Conservation (phyloP, 371 early-diverging fungal species). For the Syncephalis fuscata region DNA sequence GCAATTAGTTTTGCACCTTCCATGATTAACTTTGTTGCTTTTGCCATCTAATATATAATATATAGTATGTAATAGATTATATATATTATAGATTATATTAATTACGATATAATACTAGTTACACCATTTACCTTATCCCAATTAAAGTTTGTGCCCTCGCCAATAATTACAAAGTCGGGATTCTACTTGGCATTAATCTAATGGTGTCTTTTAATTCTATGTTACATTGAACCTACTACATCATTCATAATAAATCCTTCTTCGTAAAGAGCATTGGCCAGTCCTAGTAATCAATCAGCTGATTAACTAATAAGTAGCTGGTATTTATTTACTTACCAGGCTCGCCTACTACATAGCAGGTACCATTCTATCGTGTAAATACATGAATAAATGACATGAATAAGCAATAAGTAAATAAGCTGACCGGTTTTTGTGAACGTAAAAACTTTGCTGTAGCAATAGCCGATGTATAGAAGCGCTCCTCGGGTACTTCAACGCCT, state of each 20-base stretch:
- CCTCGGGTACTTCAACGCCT: conserved; percentile 36
- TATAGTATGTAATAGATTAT: no score
- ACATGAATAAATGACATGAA: not conserved
- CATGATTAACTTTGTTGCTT: conserved; percentile 38
- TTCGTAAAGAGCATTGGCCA: conserved; percentile 43
- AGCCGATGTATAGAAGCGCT: conserved; percentile 45
- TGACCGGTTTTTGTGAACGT: conserved; percentile 32
- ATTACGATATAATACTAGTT: no score
- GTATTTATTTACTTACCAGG: no score
- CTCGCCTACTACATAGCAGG: conserved; percentile 41
- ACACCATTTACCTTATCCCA: conserved; percentile 31
- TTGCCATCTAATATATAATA: conserved; percentile 15
- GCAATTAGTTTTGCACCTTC: conserved; percentile 39
- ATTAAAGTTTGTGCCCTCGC: conserved; percentile 39
- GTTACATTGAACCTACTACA: conserved; percentile 12
- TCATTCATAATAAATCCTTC: conserved; percentile 48
- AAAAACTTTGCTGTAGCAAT: conserved; percentile 46
- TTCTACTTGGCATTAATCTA: no score
- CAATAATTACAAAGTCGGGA: conserved; percentile 46
- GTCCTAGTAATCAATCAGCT: conserved; percentile 8
- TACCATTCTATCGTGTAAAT: conserved; percentile 19
- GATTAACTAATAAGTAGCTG: no score
- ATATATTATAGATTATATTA: no score
- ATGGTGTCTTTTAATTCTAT: no score
- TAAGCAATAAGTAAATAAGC: not conserved